These are phyloP conservation scores for Sarocladium oryzae DNA, from an alignment of 2,329 filamentous ascomycete species.

Conservation along the genomic window DNA sequence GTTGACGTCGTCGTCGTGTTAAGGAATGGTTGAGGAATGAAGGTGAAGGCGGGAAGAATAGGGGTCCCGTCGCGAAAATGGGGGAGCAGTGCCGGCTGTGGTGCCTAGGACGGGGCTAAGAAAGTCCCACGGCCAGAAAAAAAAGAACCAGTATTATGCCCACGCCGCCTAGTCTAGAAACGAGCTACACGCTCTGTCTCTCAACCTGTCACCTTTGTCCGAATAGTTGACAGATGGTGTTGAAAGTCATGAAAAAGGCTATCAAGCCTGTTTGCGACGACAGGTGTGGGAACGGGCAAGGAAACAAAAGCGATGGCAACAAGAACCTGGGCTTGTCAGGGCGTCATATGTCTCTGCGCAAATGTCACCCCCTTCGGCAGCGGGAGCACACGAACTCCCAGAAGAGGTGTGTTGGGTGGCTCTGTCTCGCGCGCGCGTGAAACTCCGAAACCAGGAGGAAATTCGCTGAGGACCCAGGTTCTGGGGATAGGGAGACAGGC, in stretches of 20 bases:
- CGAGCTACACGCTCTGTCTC: not conserved
- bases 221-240: not conserved
- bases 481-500: not conserved
- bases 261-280: not conserved
- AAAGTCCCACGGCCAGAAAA: not conserved
- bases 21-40: not conserved
- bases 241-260: not conserved
- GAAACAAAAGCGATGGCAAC: not conserved
- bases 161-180: not conserved
- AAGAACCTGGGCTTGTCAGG: not conserved
- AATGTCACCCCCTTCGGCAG: conserved; percentile 1
- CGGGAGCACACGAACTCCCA: conserved; percentile 1
- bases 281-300: not conserved
- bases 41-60: conserved; percentile 8
- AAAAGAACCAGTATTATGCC: not conserved
- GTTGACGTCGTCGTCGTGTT: not conserved
- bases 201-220: not conserved
- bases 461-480: conserved; percentile 3
- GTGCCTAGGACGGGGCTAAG: conserved; percentile 3
- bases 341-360: conserved; percentile 8
- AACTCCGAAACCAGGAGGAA: conserved; percentile 7
- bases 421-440: conserved; percentile 5
- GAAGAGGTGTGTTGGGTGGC: not conserved
- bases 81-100: not conserved
- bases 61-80: conserved; percentile 8